These are phyloP conservation scores for Penicillium nucicola DNA, from an alignment of 495 filamentous ascomycete genomes.

Conservation along the genomic window DNA sequence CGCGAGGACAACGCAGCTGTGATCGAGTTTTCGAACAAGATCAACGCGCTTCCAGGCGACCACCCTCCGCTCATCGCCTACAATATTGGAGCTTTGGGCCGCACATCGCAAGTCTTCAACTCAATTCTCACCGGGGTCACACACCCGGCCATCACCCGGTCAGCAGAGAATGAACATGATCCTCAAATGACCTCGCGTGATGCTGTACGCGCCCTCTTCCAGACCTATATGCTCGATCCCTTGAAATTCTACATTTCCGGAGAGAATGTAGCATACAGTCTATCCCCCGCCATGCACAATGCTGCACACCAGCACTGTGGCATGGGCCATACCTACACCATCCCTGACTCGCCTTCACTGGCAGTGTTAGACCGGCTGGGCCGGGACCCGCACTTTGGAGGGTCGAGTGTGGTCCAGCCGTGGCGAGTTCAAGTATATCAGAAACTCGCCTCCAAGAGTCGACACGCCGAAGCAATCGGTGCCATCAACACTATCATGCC, in stretches of 20 bases:
- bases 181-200: conserved; percentile 53
- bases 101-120: conserved; percentile 66
- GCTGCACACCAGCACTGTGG: conserved; percentile 69
- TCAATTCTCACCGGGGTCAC: conserved; percentile 66
- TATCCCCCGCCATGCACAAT: conserved; percentile 77
- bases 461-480: conserved; percentile 75
- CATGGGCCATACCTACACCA: conserved; percentile 69
- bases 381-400: conserved; percentile 65
- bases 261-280: conserved; percentile 68
- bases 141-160: conserved; percentile 55
- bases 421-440: conserved; percentile 73
- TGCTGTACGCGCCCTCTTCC: conserved; percentile 52
- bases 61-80: conserved; percentile 64
- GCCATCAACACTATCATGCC: conserved; percentile 83
- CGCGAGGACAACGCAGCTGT: conserved; percentile 58
- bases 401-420: conserved; percentile 68
- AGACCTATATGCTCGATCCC: conserved; percentile 58
- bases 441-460: conserved; percentile 64
- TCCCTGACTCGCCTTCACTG: conserved; percentile 59
- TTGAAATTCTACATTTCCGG: conserved; percentile 75
- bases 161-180: conserved; percentile 28
- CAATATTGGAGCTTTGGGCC: conserved; percentile 66
- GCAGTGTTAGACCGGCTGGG: conserved; percentile 62
- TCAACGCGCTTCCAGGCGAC: conserved; percentile 34
- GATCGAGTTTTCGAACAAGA: conserved; percentile 49